Conservation (phyloP, 73 alveolate species). For the Vitrella brassicaformis region DNA sequence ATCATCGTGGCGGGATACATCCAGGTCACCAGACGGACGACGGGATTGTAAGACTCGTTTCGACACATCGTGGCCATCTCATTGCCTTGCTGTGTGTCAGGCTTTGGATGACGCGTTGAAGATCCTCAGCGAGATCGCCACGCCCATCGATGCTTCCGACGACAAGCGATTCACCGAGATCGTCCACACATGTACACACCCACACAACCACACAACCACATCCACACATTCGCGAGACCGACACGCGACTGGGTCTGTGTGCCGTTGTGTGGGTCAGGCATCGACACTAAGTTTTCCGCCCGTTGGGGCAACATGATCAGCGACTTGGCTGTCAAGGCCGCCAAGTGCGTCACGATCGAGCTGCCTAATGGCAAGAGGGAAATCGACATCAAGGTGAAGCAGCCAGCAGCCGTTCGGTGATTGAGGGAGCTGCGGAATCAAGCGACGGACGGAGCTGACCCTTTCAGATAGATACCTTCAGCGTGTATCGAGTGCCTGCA, state of each 20-base stretch:
- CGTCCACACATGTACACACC: conserved; percentile 23
- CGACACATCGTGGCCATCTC: neutral
- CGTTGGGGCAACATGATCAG: conserved; percentile 2
- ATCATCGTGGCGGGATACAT: conserved; percentile 10
- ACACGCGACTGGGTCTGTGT: conserved; percentile 4
- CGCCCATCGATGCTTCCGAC: neutral
- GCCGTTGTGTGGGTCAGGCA: conserved; percentile 18
- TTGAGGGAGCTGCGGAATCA: too few species aligned
- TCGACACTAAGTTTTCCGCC: conserved; percentile 29
- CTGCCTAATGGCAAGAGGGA: conserved; percentile 29
- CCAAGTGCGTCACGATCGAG: conserved; percentile 19
- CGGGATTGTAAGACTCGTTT: too few species aligned
- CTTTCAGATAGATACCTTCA: too few species aligned
- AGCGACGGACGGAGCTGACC: too few species aligned
- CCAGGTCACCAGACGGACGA: too few species aligned
- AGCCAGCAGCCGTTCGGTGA: too few species aligned
- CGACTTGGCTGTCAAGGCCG: conserved; percentile 35
- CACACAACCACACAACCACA: neutral
- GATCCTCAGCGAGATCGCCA: neutral
- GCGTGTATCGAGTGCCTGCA: too few species aligned
- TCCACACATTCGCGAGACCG: too few species aligned
- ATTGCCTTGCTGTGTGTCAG: neutral
- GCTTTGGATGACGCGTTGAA: neutral
- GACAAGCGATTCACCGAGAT: neutral
- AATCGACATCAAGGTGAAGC: neutral